Evolutionary conservation across 2,329 filamentous ascomycete species (phyloP).

Genomic region (Ophiostoma triangulosporum): DNA sequence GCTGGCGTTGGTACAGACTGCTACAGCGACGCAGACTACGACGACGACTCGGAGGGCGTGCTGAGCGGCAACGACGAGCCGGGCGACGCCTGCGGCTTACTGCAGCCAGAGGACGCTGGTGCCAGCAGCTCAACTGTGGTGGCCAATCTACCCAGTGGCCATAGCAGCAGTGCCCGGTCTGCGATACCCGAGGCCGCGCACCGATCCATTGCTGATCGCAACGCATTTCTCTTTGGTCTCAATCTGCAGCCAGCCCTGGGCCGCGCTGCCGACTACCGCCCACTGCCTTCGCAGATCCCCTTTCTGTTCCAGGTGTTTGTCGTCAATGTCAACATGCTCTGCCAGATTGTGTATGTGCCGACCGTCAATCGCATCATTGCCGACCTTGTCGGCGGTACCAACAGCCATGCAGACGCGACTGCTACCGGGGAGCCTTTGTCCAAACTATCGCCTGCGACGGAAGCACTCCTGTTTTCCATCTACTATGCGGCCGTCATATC

Average conservation of each 20-base stretch:
- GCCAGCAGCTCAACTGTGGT: background rate
- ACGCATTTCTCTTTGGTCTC: slow-evolving; percentile 39
- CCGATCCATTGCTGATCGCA: slow-evolving; percentile 29
- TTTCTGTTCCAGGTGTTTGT: slow-evolving; percentile 36
- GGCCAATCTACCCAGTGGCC: background rate
- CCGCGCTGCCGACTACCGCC: slow-evolving; percentile 27
- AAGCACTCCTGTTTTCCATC: slow-evolving; percentile 42
- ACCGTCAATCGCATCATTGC: slow-evolving; percentile 25
- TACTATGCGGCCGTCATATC: slow-evolving; percentile 42
- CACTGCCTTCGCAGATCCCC: slow-evolving; percentile 39
- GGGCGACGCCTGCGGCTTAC: background rate
- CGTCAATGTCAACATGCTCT: slow-evolving; percentile 36
- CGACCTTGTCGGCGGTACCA: slow-evolving; percentile 9
- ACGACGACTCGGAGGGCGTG: slow-evolving; percentile 16
- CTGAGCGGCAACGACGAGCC: slow-evolving; percentile 19
- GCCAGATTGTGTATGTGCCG: slow-evolving; percentile 33
- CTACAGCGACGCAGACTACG: slow-evolving; percentile 25
- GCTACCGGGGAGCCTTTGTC: background rate
- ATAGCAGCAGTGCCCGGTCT: background rate
- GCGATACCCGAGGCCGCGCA: slow-evolving; percentile 22
- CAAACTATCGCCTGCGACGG: slow-evolving; percentile 27
- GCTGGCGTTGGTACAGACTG: slow-evolving; percentile 21
- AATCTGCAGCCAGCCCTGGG: slow-evolving; percentile 20
- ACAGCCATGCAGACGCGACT: slow-evolving; percentile 6
- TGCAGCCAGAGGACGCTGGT: background rate